A percentile compares a stretch with the other conserved stretches of the same genome.
These are phyloP conservation scores for Lachancea thermotolerans DNA, from an alignment of 805 yeast genomes.

Conservation along the genomic window DNA sequence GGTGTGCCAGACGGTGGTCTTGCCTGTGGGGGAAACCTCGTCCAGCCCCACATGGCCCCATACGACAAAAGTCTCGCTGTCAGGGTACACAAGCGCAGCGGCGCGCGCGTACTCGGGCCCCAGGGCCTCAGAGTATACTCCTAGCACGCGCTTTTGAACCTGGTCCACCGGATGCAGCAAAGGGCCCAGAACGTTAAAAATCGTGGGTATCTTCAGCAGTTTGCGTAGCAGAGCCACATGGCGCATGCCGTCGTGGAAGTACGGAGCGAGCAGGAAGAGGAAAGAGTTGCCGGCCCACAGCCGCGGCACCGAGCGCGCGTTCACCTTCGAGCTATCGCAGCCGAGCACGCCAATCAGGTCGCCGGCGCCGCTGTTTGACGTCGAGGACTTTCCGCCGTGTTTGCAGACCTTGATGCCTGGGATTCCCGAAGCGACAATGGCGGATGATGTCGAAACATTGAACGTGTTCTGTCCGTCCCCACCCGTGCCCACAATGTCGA, in stretches of 20 bases:
- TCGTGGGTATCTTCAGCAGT: conserved; percentile 80
- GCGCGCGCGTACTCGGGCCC: conserved; percentile 85
- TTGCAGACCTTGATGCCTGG: conserved; percentile 66
- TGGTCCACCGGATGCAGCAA: conserved; percentile 83
- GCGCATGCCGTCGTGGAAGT: conserved; percentile 89
- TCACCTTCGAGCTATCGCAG: conserved; percentile 68
- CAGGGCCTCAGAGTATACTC: conserved; percentile 73
- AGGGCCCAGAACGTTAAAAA: conserved; percentile 93
- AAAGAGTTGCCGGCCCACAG: conserved; percentile 41
- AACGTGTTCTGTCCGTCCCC: conserved; percentile 98
- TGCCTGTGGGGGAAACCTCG: conserved; percentile 87
- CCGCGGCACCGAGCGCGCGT: conserved; percentile 49
- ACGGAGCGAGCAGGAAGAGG: conserved; percentile 85
- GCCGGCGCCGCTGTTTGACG: conserved; percentile 90
- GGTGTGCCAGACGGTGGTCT: conserved; percentile 70
- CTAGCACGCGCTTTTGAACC: conserved; percentile 70
- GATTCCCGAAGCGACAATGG: conserved; percentile 91
- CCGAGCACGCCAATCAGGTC: conserved; percentile 80
- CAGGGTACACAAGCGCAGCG: conserved; percentile 47
- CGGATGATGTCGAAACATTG: conserved; percentile 91
- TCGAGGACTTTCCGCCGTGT: conserved; percentile 97
- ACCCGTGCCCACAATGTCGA: conserved; percentile 96
- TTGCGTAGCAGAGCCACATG: conserved; percentile 73
- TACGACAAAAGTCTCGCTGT: conserved; percentile 68
- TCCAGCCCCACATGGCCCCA: conserved; percentile 91